phyloP scores from a whole-genome alignment of 2,329 filamentous ascomycete genomes.

The Chalaropsis thielavioides region DNA sequence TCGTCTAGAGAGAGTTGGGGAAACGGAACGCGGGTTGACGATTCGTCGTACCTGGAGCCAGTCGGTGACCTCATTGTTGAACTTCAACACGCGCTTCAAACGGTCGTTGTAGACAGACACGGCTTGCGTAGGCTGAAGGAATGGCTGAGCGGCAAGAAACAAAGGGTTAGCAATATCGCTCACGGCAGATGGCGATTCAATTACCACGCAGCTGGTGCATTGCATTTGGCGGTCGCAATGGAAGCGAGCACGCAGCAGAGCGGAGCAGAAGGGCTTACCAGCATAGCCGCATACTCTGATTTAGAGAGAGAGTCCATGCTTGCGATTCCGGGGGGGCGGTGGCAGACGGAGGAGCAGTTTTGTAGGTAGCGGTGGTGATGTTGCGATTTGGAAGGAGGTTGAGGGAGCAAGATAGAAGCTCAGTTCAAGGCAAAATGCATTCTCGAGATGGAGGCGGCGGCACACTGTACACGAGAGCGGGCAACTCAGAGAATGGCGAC shows the following conservation, averaged over 20 bases:
- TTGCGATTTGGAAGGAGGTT: background rate
- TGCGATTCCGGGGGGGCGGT: conserved; percentile 27
- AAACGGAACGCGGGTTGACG: no score
- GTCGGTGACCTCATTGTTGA: conserved; percentile 86
- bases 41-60: conserved; percentile 87
- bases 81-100: conserved; percentile 67
- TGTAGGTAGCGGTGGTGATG: background rate
- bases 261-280: conserved; percentile 48
- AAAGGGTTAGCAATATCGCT: background rate
- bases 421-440: conserved; percentile 6
- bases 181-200: background rate
- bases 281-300: conserved; percentile 83
- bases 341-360: background rate
- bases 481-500: background rate
- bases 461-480: background rate
- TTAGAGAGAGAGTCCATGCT: conserved; percentile 64
- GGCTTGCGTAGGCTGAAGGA: conserved; percentile 68
- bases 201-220: background rate
- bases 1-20: background rate
- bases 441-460: conserved; percentile 3
- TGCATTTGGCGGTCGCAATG: background rate
- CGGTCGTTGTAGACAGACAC: conserved; percentile 72
- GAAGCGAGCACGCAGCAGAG: background rate
- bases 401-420: background rate
- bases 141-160: conserved; percentile 40